Conservation (phyloP, 2,329 filamentous ascomycete genomes). For the Pseudopyricularia javanii region DNA sequence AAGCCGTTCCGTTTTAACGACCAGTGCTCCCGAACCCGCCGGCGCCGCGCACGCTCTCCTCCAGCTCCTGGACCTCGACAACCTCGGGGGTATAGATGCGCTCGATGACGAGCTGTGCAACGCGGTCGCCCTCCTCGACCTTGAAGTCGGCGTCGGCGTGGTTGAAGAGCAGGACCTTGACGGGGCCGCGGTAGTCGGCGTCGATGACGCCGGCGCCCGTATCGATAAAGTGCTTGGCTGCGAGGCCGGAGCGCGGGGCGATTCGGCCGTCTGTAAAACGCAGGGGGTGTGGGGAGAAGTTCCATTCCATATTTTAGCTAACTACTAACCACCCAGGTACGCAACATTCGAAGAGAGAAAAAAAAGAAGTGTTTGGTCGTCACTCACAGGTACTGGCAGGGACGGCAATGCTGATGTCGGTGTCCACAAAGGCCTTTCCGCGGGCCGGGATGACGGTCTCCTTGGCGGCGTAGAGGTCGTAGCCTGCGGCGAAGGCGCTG, state of each 20-base stretch:
- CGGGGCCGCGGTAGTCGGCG: constrained; percentile 86
- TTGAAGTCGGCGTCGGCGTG: constrained; percentile 70
- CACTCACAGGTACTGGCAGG: constrained; percentile 79
- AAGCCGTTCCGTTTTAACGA: constrained; percentile 4
- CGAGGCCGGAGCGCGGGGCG: constrained; percentile 82
- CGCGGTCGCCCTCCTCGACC: constrained; percentile 73
- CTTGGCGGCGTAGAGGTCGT: constrained; percentile 78
- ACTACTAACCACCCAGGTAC: too few relatives aligned
- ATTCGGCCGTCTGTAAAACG: constrained; percentile 64
- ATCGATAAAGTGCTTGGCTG: constrained; percentile 90
- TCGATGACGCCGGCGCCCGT: constrained; percentile 95
- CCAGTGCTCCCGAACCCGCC: constrained; percentile 91
- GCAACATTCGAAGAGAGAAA: too few relatives aligned
- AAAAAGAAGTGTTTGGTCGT: background rate
- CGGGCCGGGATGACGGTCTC: constrained; percentile 65
- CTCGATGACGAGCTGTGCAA: constrained; percentile 91
- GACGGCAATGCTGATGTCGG: constrained; percentile 82
- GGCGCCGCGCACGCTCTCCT: constrained; percentile 79
- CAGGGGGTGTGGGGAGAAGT: background rate
- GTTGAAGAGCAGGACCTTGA: constrained; percentile 94
- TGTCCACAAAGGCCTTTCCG: constrained; percentile 79
- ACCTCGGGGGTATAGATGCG: constrained; percentile 90
- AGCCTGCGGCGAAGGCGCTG: constrained; percentile 80
- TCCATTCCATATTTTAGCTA: background rate
- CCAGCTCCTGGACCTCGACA: constrained; percentile 74